Base-by-base conservation (phyloP, 2,329 filamentous ascomycete genomes). In the Cryoendolithus antarcticus region DNA sequence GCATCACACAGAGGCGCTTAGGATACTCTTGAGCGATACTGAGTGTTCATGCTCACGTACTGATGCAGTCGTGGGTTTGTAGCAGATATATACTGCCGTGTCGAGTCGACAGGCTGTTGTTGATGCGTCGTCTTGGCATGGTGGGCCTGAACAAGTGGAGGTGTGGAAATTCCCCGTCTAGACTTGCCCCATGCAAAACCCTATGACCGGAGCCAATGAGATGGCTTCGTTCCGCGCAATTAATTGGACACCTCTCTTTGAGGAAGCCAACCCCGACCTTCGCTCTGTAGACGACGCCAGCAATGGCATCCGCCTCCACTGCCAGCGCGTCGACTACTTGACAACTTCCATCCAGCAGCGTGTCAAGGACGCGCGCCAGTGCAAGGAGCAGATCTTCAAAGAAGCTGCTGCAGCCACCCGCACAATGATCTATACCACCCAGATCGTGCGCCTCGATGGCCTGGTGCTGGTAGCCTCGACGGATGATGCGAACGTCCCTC, bases 391-490 rank as follows among this genome's bases (percentile, higher is more conserved):
- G 11, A 11, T 12, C 15, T 6, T 32, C 31, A 6, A 7, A 32
- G 11, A 11, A 32, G 11, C 15, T 9, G 11, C 31, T 11, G 30
- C 21, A 12, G 24, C 33, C 21, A 24, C 24, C 24, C 35, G 32
- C 37, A 42, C 30, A 21, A 58, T 58, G 54, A 61, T 61, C 38
- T 59, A 54, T 48, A 55, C 88, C 55, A 98, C 89, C 38, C 85
- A 94, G 66, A 94, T 98, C 66, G 82, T 86, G 49, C 75, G 91
- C 63, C 75, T 96, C 37, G 91, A 96, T 66, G 89, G 89, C 72
- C 76, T 96, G 49, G 88, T 93, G 72, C 76, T 98, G 51, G 89
- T 86, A 58, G 89, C 89, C 44, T 94, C 88, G 2, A 85, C 94
- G 54, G 91, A 96, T 63, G 86, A 95, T 60, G 82, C 77, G 70